Conservation (phyloP, 768 basidiomycete genomes). For the Tulasnella sp. region DNA sequence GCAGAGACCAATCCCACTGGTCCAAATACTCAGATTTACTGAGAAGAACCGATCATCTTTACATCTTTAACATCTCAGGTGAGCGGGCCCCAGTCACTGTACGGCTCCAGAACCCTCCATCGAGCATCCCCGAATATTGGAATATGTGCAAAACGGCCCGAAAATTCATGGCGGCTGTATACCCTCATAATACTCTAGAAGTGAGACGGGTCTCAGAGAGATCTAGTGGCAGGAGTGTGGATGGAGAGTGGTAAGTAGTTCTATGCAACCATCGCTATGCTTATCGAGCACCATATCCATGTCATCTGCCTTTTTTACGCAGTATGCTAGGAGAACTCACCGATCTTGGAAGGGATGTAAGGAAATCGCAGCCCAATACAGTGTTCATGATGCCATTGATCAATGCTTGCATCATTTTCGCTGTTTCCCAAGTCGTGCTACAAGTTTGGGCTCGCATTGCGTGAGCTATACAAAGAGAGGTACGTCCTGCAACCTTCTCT, state of each 20-base stretch:
- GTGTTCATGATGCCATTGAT: too few species aligned
- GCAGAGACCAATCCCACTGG: neutral
- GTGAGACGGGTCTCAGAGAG: constrained; percentile 44
- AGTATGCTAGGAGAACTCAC: constrained; percentile 65
- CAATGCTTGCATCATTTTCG: neutral
- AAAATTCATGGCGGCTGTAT: constrained; percentile 21
- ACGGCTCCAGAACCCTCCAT: constrained; percentile 49
- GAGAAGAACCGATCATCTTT: neutral
- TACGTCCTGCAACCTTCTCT: constrained; percentile 23
- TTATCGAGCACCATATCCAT: neutral
- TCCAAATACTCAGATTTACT: neutral
- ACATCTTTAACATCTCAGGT: constrained; percentile 42
- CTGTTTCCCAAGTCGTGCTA: constrained; percentile 45
- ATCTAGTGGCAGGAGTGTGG: constrained; percentile 39
- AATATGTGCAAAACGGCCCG: constrained; percentile 22
- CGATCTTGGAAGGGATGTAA: constrained; percentile 55
- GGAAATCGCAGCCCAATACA: too few species aligned
- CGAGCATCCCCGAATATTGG: constrained; percentile 56
- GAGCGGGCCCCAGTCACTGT: constrained; percentile 69
- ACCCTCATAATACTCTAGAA: constrained; percentile 25
- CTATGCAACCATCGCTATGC: neutral
- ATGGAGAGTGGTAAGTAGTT: constrained; percentile 50
- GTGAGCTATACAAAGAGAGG: constrained; percentile 58
- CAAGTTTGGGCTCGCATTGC: constrained; percentile 45
- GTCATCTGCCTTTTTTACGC: neutral